A percentile compares a stretch with the other conserved stretches of the same genome.
These are phyloP conservation scores for Aspergillus affinis DNA, from an alignment of 495 filamentous ascomycete species.

Conservation along the genomic window DNA sequence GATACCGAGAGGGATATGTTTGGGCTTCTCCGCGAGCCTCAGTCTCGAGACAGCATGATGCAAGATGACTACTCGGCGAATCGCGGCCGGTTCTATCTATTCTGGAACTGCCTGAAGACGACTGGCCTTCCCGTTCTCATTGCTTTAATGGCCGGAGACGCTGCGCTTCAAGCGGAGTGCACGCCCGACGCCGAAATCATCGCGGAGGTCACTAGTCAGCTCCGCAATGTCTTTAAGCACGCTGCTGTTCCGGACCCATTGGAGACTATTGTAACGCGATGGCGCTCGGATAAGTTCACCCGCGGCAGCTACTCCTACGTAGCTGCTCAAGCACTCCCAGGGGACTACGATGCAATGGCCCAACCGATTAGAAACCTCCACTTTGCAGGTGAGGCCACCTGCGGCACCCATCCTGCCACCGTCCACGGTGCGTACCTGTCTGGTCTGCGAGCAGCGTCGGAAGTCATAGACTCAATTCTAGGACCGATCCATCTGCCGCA, in stretches of 20 bases:
- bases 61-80: slow-evolving; percentile 62
- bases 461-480: slow-evolving; percentile 73
- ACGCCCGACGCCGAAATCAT: slow-evolving; percentile 72
- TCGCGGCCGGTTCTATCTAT: slow-evolving; percentile 89
- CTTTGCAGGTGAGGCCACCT: slow-evolving; percentile 96
- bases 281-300: slow-evolving; percentile 85
- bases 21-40: slow-evolving; percentile 78
- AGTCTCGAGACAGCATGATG: slow-evolving; percentile 48
- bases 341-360: slow-evolving; percentile 96
- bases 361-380: slow-evolving; percentile 78
- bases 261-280: slow-evolving; percentile 92
- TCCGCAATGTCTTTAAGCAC: slow-evolving; percentile 66
- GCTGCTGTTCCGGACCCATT: slow-evolving; percentile 66
- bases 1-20: slow-evolving; percentile 91
- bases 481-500: slow-evolving; percentile 76
- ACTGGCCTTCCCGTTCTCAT: slow-evolving; percentile 84
- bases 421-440: slow-evolving; percentile 97
- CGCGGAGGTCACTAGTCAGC: slow-evolving; percentile 71
- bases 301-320: slow-evolving; percentile 93
- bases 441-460: slow-evolving; percentile 82
- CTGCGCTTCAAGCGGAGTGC: slow-evolving; percentile 82
- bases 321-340: slow-evolving; percentile 71
- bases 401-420: slow-evolving; percentile 91
- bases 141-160: slow-evolving; percentile 94
- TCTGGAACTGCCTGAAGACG: slow-evolving; percentile 92